A percentile compares a stretch with the other conserved stretches of the same genome.
phyloP scores from a whole-genome alignment of 2,329 filamentous ascomycete species.

The Colletotrichum magnum region DNA sequence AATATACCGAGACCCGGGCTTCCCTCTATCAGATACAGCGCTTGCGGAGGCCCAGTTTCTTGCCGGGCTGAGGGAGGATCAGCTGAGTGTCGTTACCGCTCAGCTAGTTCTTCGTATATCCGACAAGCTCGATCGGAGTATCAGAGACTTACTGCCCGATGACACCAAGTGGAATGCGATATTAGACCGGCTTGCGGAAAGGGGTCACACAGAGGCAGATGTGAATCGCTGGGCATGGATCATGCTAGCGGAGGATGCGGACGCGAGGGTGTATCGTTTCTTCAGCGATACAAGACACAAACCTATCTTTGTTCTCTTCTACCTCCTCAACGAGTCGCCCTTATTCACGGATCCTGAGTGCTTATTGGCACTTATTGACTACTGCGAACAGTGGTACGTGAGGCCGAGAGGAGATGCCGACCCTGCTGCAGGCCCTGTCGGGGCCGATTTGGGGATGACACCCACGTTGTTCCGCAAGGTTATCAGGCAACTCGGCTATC shows the following conservation, averaged over 20 bases:
- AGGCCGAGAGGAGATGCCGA: background rate
- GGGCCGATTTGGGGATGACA: background rate
- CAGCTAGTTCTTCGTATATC: slow-evolving; percentile 29
- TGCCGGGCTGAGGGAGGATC: background rate
- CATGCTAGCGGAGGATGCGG: slow-evolving; percentile 14
- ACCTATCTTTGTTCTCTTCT: slow-evolving; percentile 35
- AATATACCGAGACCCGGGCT: slow-evolving; percentile 6
- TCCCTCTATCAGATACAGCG: background rate
- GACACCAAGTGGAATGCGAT: slow-evolving; percentile 1
- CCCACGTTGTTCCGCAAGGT: slow-evolving; percentile 9
- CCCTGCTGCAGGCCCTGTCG: background rate
- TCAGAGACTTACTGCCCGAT: slow-evolving; percentile 13
- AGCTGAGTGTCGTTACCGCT: slow-evolving; percentile 26
- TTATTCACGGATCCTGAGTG: slow-evolving; percentile 15
- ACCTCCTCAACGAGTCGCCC: slow-evolving; percentile 20
- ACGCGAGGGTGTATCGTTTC: slow-evolving; percentile 29
- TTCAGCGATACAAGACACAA: slow-evolving; percentile 22
- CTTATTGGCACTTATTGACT: slow-evolving; percentile 25
- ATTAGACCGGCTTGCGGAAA: background rate
- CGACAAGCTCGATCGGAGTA: slow-evolving; percentile 7
- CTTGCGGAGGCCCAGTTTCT: slow-evolving; percentile 2
- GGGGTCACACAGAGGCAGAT: slow-evolving; percentile 4
- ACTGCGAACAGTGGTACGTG: slow-evolving; percentile 31
- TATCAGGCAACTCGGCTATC: slow-evolving; percentile 9
- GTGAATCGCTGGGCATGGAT: slow-evolving; percentile 31